phyloP scores from a whole-genome alignment of 352 stramenopile species.

The Phytophthora ohioensis region DNA sequence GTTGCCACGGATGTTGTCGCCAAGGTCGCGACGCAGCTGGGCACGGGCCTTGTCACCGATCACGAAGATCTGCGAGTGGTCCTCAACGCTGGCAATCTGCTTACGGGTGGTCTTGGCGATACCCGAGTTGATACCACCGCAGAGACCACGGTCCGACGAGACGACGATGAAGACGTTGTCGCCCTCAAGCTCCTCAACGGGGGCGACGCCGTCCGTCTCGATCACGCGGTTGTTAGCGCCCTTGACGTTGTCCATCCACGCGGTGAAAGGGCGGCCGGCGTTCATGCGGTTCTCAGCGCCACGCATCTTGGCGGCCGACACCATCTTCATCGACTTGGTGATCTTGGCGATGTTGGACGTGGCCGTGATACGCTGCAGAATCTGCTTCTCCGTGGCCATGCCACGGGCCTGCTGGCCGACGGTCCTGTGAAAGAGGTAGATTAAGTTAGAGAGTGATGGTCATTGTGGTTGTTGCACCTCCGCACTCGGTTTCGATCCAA shows the following conservation, averaged over 20 bases:
- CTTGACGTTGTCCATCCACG: constrained; percentile 86
- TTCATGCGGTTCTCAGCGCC: constrained; percentile 94
- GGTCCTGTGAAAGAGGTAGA: constrained; percentile 42
- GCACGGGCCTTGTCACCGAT: constrained; percentile 97
- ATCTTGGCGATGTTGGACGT: constrained; percentile 99
- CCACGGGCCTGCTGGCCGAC: constrained; percentile 88
- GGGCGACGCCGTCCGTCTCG: constrained; percentile 89
- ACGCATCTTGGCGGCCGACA: constrained; percentile 99
- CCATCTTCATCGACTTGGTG: constrained; percentile 99
- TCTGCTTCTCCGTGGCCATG: constrained; percentile 99
- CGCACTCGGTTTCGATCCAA: constrained; percentile 8
- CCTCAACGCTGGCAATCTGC: constrained; percentile 74
- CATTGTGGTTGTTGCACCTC: background rate
- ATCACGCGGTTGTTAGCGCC: constrained; percentile 78
- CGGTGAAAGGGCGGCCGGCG: constrained; percentile 84
- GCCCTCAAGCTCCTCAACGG: constrained; percentile 82
- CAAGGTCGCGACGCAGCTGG: constrained; percentile 91
- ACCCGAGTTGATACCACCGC: constrained; percentile 98
- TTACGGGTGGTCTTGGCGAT: constrained; percentile 92
- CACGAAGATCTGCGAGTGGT: constrained; percentile 92
- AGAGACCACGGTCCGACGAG: constrained; percentile 98
- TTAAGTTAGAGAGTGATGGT: constrained; percentile 14
- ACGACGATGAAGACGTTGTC: constrained; percentile 96
- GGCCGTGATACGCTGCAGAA: constrained; percentile 97
- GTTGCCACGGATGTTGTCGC: constrained; percentile 69